Base-by-base conservation (phyloP, 345 rosid species). In the Aethionema arabicum region DNA sequence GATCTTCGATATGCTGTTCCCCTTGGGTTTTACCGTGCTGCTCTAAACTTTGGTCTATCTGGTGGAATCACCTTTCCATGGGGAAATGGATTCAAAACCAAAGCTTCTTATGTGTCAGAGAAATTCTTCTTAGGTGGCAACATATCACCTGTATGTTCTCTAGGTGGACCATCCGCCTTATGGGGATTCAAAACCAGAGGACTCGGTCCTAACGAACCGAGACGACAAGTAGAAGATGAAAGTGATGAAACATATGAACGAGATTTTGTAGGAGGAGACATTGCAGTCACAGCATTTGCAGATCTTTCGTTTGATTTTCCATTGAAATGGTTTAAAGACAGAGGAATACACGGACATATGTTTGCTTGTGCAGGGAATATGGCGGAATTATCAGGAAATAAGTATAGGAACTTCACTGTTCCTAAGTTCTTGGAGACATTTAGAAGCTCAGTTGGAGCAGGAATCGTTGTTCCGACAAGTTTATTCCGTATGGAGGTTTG, bases 261-360 rank as follows among this genome's bases (percentile, higher is more conserved):
- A 31, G 99, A 90, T 82, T 84, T 79, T 61, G 75, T 87, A 51
- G 99, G 99, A 69, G 99, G 99, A 56, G 97, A 93, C 68, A 76
- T 80, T 57, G 96, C 97, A 27, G 78, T 79, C 49, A 79, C 90
- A 76, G 85, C 87, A 66, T 90, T 85, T 77, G 96, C 95, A 13
- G 97, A 93, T 70, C 82, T 93, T 56, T 93, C 99, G 64, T 90
- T 93, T 70, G 95, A 93, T 77, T 82, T 90, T 66, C 97, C 97
- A 9, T 63, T 79, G 55, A 84, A 59, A 63, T 93, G 96, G 96
- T 80, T 81, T 36, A 80, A 79, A 74, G 88, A 85, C 55, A 90
- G 88, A 72, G 97, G 96, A 59, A 83, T 93, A 57, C 95, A 93
- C 52, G 99, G 90, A 8, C 99, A 93, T 73, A 31, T 78, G 27